Base-by-base conservation (phyloP, 176 grass and related monocot genomes). In the Poa annua region DNA sequence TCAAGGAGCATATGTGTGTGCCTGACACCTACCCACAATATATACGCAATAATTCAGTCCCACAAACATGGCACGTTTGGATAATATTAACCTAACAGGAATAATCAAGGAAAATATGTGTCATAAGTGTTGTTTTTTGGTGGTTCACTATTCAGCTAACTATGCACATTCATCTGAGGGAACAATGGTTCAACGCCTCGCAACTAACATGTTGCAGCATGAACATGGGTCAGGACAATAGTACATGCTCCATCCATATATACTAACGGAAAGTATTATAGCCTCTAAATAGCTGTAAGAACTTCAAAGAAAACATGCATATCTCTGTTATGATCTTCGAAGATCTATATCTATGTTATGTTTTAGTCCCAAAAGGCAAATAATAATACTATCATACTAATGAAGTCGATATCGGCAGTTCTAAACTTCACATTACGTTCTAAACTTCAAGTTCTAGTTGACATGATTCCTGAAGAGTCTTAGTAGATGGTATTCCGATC, bases 51-150 rank as follows among this genome's bases (percentile, higher is more conserved):
- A 35, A 65, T 66, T 32, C 62, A 66, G 12, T 73, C 7, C 50
- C 24, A 10, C 45, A 0, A 73, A 50, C 22, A 73, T 73, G 70
- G 17, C 45, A 50, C 7, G 44, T 45, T 73, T 50, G 29, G 42
- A 29, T 8, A 73, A 66, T 51, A 53, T 57, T 70, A 21, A 19
- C 25, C 81, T 88, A 47, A 68, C 57, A 75, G 51, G 76, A 88
- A 56, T n/a, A 54, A 24, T n/a, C 17, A 54, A 61, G 35, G 36
- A 29, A 70, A 47, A 79, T 50, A 61, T 36, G 15, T 60, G 16
- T 33, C 45, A 11, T 11, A 57, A 38, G 29, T 53, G 32, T 82
- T 39, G 17, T 81, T 19, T 38, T 13, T 32, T 75, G 81, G 45
- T 75, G 65, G 63, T 70, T 24, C 10, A 52, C 45, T 21, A 53